These are phyloP conservation scores for Lyophyllum atratum DNA, from an alignment of 768 basidiomycete species.

Conservation along the genomic window DNA sequence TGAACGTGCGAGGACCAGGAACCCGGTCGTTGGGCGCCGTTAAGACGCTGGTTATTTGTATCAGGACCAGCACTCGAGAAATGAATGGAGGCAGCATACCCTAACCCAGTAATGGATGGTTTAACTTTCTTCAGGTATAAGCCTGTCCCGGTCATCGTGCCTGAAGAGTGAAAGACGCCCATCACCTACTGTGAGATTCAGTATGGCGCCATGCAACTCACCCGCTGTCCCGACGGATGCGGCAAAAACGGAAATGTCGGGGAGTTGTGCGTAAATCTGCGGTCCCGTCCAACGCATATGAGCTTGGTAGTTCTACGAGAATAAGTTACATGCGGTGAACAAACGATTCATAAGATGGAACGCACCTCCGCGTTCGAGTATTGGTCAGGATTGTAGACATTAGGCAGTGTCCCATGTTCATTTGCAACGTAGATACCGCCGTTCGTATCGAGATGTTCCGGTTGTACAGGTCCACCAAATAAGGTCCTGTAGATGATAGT, in stretches of 20 bases:
- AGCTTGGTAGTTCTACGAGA: constrained; percentile 21
- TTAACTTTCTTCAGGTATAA: constrained; percentile 22
- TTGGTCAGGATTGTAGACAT: constrained; percentile 23
- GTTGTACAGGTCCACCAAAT: constrained; percentile 23
- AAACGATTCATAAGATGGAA: not conserved
- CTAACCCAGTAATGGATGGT: constrained; percentile 18
- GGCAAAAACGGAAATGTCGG: constrained; percentile 22
- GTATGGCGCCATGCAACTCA: not conserved
- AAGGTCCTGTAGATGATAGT: constrained; percentile 15
- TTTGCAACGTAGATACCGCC: constrained; percentile 22
- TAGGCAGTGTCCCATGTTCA: constrained; percentile 13
- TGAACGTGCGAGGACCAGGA: constrained; percentile 22
- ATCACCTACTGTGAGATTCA: not conserved
- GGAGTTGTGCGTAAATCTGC: constrained; percentile 25
- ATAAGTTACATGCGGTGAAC: not conserved
- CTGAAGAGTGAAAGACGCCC: constrained; percentile 12
- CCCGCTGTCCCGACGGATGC: constrained; percentile 24
- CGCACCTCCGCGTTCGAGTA: constrained; percentile 20
- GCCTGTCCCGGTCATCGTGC: constrained; percentile 26
- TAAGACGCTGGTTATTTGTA: constrained; percentile 11
- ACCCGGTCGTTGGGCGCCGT: constrained; percentile 23
- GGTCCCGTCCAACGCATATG: constrained; percentile 28
- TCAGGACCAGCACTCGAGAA: not conserved
- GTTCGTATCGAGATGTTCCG: constrained; percentile 21
- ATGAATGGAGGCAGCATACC: constrained; percentile 9